phyloP scores from a whole-genome alignment of 495 filamentous ascomycete genomes.

The Penicillium fimorum region DNA sequence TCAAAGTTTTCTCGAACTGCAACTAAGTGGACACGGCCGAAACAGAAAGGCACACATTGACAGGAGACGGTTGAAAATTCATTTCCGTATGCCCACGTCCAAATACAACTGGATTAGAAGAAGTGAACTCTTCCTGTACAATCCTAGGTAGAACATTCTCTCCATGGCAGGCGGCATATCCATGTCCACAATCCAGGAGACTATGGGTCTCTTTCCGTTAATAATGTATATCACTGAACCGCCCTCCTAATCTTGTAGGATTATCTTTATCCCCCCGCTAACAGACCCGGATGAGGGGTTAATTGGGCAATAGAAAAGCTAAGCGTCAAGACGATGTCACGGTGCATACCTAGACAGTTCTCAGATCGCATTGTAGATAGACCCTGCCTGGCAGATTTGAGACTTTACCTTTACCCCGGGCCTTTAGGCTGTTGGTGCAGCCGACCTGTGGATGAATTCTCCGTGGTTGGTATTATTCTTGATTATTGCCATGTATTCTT shows the following conservation, averaged over 20 bases:
- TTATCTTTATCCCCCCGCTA: not conserved
- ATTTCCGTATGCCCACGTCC: not conserved
- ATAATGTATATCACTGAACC: not conserved
- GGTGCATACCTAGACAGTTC: slow-evolving; percentile 2
- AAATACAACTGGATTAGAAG: not conserved
- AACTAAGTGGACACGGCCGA: not conserved
- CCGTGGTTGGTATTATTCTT: not conserved
- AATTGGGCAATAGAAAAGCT: not conserved
- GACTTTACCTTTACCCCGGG: not conserved
- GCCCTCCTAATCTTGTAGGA: not conserved
- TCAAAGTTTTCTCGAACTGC: slow-evolving; percentile 12
- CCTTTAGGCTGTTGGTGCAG: not conserved
- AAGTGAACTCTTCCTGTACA: not conserved
- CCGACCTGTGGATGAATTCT: not conserved
- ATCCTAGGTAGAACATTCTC: not conserved
- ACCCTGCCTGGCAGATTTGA: too few species aligned
- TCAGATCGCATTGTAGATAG: not conserved
- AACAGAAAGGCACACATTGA: not conserved
- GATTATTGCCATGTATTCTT: not conserved
- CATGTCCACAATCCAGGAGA: not conserved
- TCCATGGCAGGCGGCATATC: not conserved
- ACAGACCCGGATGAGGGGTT: not conserved
- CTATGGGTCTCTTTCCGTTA: not conserved
- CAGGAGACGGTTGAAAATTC: not conserved
- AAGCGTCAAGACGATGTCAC: slow-evolving; percentile 5